A percentile compares a stretch with the other conserved stretches of the same genome.
These are phyloP conservation scores for Saraca asoca DNA, from an alignment of 331 rosid genomes.

Conservation along the genomic window DNA sequence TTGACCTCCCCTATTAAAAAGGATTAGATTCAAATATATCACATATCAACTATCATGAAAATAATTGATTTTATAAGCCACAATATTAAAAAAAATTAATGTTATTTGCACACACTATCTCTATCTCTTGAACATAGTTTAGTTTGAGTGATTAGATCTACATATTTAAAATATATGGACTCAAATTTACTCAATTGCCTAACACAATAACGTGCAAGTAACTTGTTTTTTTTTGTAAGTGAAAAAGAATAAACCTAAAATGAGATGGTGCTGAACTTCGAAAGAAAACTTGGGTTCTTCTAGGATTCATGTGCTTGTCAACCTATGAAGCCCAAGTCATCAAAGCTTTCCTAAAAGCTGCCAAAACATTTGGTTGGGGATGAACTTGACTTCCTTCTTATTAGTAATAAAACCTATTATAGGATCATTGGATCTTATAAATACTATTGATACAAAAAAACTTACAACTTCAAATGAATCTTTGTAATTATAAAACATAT, in stretches of 20 bases:
- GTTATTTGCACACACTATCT: too few relatives aligned
- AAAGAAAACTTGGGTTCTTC: slow-evolving; percentile 74
- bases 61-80: not conserved
- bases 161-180: too few relatives aligned
- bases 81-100: too few relatives aligned
- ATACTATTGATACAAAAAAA: too few relatives aligned
- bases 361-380: slow-evolving; percentile 65
- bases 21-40: slow-evolving; percentile 8
- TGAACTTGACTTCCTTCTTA: slow-evolving; percentile 81
- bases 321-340: slow-evolving; percentile 88
- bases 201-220: too few relatives aligned
- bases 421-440: too few relatives aligned
- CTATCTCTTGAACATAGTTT: too few relatives aligned
- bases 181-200: too few relatives aligned
- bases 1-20: slow-evolving; percentile 68
- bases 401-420: slow-evolving; percentile 73
- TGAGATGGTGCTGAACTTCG: slow-evolving; percentile 90
- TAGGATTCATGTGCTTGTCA: slow-evolving; percentile 60
- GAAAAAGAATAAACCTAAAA: slow-evolving; percentile 68
- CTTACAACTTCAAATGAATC: too few relatives aligned
- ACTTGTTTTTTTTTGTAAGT: too few relatives aligned
- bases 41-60: slow-evolving; percentile 17
- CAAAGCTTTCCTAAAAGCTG: slow-evolving; percentile 75
- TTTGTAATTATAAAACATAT: too few relatives aligned
- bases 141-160: too few relatives aligned